Evolutionary conservation across 352 stramenopile genomes (phyloP).

Genomic region (Pythium grandisporangium): DNA sequence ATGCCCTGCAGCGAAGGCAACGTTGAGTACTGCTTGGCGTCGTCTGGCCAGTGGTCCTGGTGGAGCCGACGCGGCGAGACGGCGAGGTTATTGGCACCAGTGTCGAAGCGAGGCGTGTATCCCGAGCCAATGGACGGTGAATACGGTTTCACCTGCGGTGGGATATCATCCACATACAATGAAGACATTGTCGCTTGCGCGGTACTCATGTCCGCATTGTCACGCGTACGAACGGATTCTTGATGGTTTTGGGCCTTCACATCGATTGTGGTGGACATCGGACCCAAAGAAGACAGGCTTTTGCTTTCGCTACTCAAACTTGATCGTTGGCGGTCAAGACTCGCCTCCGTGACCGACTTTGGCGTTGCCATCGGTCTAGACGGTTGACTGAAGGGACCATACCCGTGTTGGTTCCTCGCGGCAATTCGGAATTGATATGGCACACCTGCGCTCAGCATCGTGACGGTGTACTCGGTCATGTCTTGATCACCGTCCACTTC

Average conservation of each 20-base stretch:
- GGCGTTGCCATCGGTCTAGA: slow-evolving; percentile 45
- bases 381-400: slow-evolving; percentile 59
- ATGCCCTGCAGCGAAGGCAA: too few relatives aligned
- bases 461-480: slow-evolving; percentile 19
- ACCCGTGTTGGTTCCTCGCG: slow-evolving; percentile 54
- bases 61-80: slow-evolving; percentile 25
- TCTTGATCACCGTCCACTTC: slow-evolving; percentile 12
- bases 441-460: slow-evolving; percentile 60
- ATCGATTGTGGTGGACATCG: too few relatives aligned
- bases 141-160: slow-evolving; percentile 41
- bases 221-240: too few relatives aligned
- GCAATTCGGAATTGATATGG: slow-evolving; percentile 83
- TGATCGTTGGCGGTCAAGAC: neutral
- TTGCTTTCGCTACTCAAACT: neutral
- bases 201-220: too few relatives aligned
- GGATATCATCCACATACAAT: slow-evolving; percentile 24
- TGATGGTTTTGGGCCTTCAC: too few relatives aligned
- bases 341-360: slow-evolving; percentile 9
- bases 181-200: slow-evolving; percentile 10
- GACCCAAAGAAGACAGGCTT: slow-evolving; percentile 22
- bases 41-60: slow-evolving; percentile 4
- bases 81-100: slow-evolving; percentile 18
- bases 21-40: slow-evolving; percentile 25
- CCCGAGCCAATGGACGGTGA: slow-evolving; percentile 41
- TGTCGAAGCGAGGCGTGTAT: slow-evolving; percentile 54